Conservation (phyloP, 176 grass and related monocot genomes). For the Zea mays region Zm-B73-REFERENCE-NAM-5.0 NC_050100.1:80893001-80893500, state of each 20-base stretch:
- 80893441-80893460: not conserved
- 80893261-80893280: not conserved
- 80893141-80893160: conserved; percentile 99
- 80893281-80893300: not conserved
- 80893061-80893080: not conserved
- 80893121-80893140: conserved; percentile 40
- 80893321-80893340: conserved; percentile 22
- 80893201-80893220: conserved; percentile 3
- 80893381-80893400: not conserved
- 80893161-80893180: conserved; percentile 94
- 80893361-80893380: not conserved
- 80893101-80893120: not conserved
- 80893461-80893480: conserved; percentile 23
- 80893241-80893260: not conserved
- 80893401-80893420: not conserved
- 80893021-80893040: not conserved
- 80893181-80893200: conserved; percentile 73
- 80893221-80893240: conserved; percentile 11
- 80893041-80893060: not conserved
- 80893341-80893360: conserved; percentile 18
- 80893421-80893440: not conserved
- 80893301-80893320: not conserved
- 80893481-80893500: conserved; percentile 15
- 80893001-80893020: not conserved
- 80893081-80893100: not conserved